Percentiles rank a stretch among this genome's conserved stretches.
These are phyloP conservation scores for Aspergillus arachidicola DNA, from an alignment of 2,329 filamentous ascomycete genomes.

Conservation along the genomic window DNA sequence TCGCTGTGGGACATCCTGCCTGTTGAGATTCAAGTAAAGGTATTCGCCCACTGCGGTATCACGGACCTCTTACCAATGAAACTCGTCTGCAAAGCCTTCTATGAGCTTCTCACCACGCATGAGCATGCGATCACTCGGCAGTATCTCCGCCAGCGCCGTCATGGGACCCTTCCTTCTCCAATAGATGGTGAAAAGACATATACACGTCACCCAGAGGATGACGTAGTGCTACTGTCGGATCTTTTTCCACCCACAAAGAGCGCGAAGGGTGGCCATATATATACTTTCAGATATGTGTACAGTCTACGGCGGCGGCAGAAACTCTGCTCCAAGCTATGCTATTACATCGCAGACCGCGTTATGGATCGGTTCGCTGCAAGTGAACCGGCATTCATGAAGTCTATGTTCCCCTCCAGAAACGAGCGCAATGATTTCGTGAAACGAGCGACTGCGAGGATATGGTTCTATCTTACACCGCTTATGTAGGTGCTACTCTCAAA, in stretches of 20 bases:
- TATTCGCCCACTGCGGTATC: slow-evolving; percentile 44
- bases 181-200: slow-evolving; percentile 39
- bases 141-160: slow-evolving; percentile 45
- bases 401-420: slow-evolving; percentile 35
- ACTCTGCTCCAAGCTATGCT: slow-evolving; percentile 41
- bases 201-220: slow-evolving; percentile 45
- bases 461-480: slow-evolving; percentile 44
- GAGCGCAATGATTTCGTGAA: slow-evolving; percentile 39
- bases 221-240: slow-evolving; percentile 47
- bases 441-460: slow-evolving; percentile 35
- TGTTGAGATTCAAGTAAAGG: slow-evolving; percentile 45
- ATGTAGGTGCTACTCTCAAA: slow-evolving; percentile 34
- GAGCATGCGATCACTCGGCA: slow-evolving; percentile 45
- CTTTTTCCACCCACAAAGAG: slow-evolving; percentile 43
- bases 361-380: slow-evolving; percentile 41
- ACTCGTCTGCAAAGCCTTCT: slow-evolving; percentile 44
- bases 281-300: slow-evolving; percentile 45
- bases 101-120: slow-evolving; percentile 37
- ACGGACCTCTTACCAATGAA: slow-evolving; percentile 39
- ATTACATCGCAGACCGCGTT: slow-evolving; percentile 45
- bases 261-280: slow-evolving; percentile 40
- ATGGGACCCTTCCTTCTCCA: slow-evolving; percentile 46
- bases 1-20: slow-evolving; percentile 44
- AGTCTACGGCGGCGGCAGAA: slow-evolving; percentile 41
- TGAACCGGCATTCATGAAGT: slow-evolving; percentile 34